Evolutionary conservation across 2,329 filamentous ascomycete genomes (phyloP).

Genomic region (Fusarium pseudocircinatum): DNA sequence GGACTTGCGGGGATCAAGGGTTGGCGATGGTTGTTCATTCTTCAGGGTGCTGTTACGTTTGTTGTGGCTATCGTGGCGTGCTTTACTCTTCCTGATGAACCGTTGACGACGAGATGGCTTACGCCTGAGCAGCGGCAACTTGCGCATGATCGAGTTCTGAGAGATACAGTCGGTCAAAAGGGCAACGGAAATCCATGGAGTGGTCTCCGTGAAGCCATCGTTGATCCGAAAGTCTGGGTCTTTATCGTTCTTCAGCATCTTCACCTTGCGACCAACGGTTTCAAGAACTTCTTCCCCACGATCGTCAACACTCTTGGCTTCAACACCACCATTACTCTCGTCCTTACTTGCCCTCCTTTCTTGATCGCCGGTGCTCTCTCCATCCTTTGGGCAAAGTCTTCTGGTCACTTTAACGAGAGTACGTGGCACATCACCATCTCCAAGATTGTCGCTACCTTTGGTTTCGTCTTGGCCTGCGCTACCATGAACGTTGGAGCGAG

Average conservation of each 20-base stretch:
- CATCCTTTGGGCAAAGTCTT: conserved; percentile 34
- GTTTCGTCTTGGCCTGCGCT: conserved; percentile 38
- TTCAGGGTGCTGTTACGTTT: conserved; percentile 43
- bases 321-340: conserved; percentile 57
- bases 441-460: conserved; percentile 51
- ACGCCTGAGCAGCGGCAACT: conserved; percentile 52
- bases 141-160: conserved; percentile 52
- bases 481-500: conserved; percentile 39
- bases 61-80: conserved; percentile 45
- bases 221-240: conserved; percentile 43
- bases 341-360: conserved; percentile 62
- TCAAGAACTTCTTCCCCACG: conserved; percentile 46
- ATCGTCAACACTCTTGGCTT: conserved; percentile 60
- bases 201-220: conserved; percentile 15
- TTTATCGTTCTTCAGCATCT: conserved; percentile 34
- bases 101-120: conserved; percentile 52
- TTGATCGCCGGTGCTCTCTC: conserved; percentile 50
- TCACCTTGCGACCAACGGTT: conserved; percentile 41
- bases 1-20: conserved; percentile 39
- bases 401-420: conserved; percentile 34
- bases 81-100: conserved; percentile 51
- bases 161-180: conserved; percentile 32
- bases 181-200: conserved; percentile 29
- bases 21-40: conserved; percentile 49
- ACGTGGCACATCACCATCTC: conserved; percentile 39